Conservation (phyloP, 2,329 filamentous ascomycete species). For the Epichloe typhina region DNA sequence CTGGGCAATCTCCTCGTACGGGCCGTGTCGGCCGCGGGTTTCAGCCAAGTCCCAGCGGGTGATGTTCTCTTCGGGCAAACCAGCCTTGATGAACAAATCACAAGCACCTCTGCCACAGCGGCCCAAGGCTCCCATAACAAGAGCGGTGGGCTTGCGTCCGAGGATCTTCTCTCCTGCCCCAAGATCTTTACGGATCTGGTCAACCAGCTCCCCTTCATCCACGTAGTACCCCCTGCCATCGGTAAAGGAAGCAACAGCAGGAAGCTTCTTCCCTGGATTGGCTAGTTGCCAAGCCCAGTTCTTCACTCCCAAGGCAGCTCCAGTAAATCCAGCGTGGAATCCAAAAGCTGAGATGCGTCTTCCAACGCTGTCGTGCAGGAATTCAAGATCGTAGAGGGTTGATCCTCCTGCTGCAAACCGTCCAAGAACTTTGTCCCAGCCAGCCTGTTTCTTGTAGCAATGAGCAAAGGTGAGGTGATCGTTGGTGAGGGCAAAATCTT, state of each 20-base stretch:
- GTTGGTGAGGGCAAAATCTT: conserved; percentile 37
- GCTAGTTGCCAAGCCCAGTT: conserved; percentile 49
- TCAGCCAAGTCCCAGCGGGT: conserved; percentile 58
- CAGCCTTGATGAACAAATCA: conserved; percentile 63
- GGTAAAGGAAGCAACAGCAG: conserved; percentile 1
- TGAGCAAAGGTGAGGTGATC: conserved; percentile 21
- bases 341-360: conserved; percentile 61
- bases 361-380: conserved; percentile 60
- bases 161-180: conserved; percentile 60
- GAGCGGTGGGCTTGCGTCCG: conserved; percentile 50
- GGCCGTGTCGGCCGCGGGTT: conserved; percentile 52
- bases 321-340: conserved; percentile 64
- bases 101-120: conserved; percentile 78
- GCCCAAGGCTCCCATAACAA: conserved; percentile 76
- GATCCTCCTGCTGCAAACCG: conserved; percentile 56
- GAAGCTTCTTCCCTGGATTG: conserved; percentile 8
- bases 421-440: conserved; percentile 68
- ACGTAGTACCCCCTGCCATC: conserved; percentile 1
- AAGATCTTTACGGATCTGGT: conserved; percentile 37
- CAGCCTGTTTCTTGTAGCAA: conserved; percentile 63
- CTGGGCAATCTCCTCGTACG: conserved; percentile 66
- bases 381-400: conserved; percentile 69
- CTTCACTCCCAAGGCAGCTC: conserved; percentile 61
- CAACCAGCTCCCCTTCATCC: conserved; percentile 2
- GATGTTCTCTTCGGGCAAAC: conserved; percentile 37